Evolutionary conservation across 805 yeast genomes (phyloP).

Genomic region (Teunomyces pallodes): DNA sequence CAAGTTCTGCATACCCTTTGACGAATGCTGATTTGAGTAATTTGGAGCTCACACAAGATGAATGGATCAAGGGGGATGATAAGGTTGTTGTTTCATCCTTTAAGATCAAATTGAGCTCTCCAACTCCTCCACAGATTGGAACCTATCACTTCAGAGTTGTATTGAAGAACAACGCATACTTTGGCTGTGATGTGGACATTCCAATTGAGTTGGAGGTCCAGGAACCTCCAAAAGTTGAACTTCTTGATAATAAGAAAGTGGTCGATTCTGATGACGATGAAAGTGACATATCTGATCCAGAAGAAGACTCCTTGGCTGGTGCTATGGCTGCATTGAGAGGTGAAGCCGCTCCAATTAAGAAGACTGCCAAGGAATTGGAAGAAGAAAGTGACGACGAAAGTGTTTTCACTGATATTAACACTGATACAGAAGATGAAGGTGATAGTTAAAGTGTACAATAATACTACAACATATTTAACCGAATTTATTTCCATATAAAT

Average conservation of each 20-base stretch:
- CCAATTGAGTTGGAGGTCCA: slow-evolving; percentile 71
- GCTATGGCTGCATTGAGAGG: slow-evolving; percentile 72
- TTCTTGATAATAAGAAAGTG: slow-evolving; percentile 18
- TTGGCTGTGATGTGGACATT: slow-evolving; percentile 76
- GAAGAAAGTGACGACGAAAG: slow-evolving; percentile 38
- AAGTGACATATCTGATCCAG: slow-evolving; percentile 62
- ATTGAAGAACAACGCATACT: slow-evolving; percentile 71
- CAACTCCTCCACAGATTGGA: slow-evolving; percentile 76
- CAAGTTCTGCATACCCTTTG: slow-evolving; percentile 49
- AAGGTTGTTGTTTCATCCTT: slow-evolving; percentile 61
- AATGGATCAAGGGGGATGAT: slow-evolving; percentile 45
- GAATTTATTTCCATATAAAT: neutral
- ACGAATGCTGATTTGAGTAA: slow-evolving; percentile 55
- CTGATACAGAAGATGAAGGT: slow-evolving; percentile 44
- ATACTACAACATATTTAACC: neutral
- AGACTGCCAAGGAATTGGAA: slow-evolving; percentile 26
- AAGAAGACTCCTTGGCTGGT: slow-evolving; percentile 73
- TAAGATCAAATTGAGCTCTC: slow-evolving; percentile 68
- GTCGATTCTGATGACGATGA: slow-evolving; percentile 46
- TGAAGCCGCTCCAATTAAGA: slow-evolving; percentile 29
- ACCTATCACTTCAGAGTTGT: slow-evolving; percentile 65
- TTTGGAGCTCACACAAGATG: slow-evolving; percentile 50
- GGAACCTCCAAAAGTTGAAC: slow-evolving; percentile 38
- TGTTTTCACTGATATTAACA: slow-evolving; percentile 43
- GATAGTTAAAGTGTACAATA: slow-evolving; percentile 9